These are phyloP conservation scores for Lachancea fermentati DNA, from an alignment of 805 yeast species.

Conservation along the genomic window DNA sequence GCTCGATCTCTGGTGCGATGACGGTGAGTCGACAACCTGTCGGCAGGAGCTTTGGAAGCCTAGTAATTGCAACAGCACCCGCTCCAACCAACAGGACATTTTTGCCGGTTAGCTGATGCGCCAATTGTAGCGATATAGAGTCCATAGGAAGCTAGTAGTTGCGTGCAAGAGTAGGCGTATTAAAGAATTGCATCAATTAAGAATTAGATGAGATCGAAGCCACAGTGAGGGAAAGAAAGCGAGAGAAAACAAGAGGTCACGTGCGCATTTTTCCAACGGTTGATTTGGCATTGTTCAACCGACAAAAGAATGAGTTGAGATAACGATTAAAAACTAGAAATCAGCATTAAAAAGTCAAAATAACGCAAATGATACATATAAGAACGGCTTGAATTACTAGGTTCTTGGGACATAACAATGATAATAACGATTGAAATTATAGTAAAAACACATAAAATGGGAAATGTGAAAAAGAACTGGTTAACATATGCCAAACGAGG, in stretches of 20 bases:
- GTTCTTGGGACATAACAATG: not conserved
- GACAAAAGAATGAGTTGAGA: too few species aligned
- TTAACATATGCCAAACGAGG: constrained; percentile 1
- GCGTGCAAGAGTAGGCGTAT: too few species aligned
- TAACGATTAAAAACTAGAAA: too few species aligned
- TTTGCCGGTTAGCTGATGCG: constrained; percentile 24
- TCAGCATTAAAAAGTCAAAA: not conserved
- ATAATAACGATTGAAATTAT: not conserved
- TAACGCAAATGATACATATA: not conserved
- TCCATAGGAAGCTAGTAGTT: too few species aligned
- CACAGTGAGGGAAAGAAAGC: not conserved
- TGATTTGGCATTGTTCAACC: too few species aligned
- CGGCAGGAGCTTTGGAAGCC: constrained; percentile 28
- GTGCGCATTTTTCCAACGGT: too few species aligned
- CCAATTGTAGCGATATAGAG: constrained; percentile 28
- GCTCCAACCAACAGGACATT: constrained; percentile 31
- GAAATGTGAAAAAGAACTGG: not conserved
- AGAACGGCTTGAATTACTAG: not conserved
- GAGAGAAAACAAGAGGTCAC: not conserved
- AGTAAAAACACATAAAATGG: not conserved
- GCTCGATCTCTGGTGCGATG: constrained; percentile 23
- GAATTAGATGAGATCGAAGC: constrained; percentile 1
- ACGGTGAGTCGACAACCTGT: constrained; percentile 31
- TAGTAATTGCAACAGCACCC: constrained; percentile 32
- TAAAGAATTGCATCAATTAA: too few species aligned